Evolutionary conservation across 2,329 filamentous ascomycete genomes (phyloP), one percentile per base, ranked within the genome.

Genomic region (Fusarium stilboides): DNA sequence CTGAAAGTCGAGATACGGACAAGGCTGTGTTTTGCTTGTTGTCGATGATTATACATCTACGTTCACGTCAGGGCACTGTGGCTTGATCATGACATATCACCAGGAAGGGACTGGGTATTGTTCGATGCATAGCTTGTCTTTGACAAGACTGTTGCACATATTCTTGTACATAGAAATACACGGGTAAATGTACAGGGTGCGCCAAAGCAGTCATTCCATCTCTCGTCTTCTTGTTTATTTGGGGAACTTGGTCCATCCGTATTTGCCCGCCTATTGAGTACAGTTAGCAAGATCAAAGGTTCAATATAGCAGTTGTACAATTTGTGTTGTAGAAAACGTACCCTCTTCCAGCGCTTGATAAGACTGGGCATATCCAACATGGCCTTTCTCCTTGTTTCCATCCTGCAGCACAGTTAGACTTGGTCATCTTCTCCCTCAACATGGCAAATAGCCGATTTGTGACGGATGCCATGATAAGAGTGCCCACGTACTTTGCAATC

Each of bases 351-450:
- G 80, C 92, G 86, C 80, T 92, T 89, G 79, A 99, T 93, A 84
- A 98, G 88, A 76, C 91, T 89, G 69, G 95, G 94, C 96, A 99
- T 99, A 63, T 91, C 90, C 84, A 97, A 81, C 93, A 98, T 98
- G 62, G 96, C 96, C 80, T 93, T 88, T 86, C 92, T 92, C 82
- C 94, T 90, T 83, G 92, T 89, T 80, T 97, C 94, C 87, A 98
- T 88, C 81, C 91, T 92, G 76, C 65, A 57, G 8, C 34, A 34
- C 15, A 15, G 68, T 75, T 55, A 75, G 74, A 52, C 40, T 57
- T 46, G 39, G 49, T 49, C n/a, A 4, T 43, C n/a, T 24, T 19
- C 19, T 56, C 40, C 33, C 33, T 12, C 28, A 39, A 20, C n/a
- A 33, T 13, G 22, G 17, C 49, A 33, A 26, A 26, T 40, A 58